A percentile compares a stretch with the other conserved stretches of the same genome.
Conservation (phyloP, 2,329 filamentous ascomycete genomes). For the Anisogramma anomala region DNA sequence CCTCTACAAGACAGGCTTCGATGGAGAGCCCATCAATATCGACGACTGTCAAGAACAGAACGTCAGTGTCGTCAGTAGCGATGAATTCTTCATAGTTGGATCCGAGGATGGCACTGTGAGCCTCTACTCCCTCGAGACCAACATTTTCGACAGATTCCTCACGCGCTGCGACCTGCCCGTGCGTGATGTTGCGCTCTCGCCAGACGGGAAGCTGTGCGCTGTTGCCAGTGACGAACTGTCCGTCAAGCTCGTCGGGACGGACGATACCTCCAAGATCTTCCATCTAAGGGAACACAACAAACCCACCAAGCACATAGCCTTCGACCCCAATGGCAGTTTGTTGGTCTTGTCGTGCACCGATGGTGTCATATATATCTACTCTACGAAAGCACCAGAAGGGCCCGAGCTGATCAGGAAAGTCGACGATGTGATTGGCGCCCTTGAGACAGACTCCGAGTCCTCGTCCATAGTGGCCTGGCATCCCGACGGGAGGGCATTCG, state of each 20-base stretch:
- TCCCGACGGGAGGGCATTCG: slow-evolving; percentile 86
- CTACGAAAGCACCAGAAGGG: slow-evolving; percentile 55
- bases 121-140: slow-evolving; percentile 70
- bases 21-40: slow-evolving; percentile 84
- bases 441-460: slow-evolving; percentile 66
- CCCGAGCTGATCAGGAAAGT: slow-evolving; percentile 70
- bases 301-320: slow-evolving; percentile 83
- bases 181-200: slow-evolving; percentile 72
- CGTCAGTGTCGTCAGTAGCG: slow-evolving; percentile 60
- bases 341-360: slow-evolving; percentile 78
- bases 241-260: slow-evolving; percentile 76
- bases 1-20: slow-evolving; percentile 80
- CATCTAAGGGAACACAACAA: slow-evolving; percentile 74
- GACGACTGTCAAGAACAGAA: slow-evolving; percentile 87
- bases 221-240: slow-evolving; percentile 94
- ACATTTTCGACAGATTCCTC: slow-evolving; percentile 68
- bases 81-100: slow-evolving; percentile 77
- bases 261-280: slow-evolving; percentile 64
- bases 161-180: slow-evolving; percentile 76
- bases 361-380: slow-evolving; percentile 84
- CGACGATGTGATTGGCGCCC: slow-evolving; percentile 69
- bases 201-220: slow-evolving; percentile 76
- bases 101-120: slow-evolving; percentile 95
- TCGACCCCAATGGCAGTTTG: slow-evolving; percentile 67
- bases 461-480: slow-evolving; percentile 77